Percentiles rank a stretch among this genome's conserved stretches.
These are phyloP conservation scores for Venturia asperata DNA, from an alignment of 2,329 filamentous ascomycete genomes.

Conservation along the genomic window DNA sequence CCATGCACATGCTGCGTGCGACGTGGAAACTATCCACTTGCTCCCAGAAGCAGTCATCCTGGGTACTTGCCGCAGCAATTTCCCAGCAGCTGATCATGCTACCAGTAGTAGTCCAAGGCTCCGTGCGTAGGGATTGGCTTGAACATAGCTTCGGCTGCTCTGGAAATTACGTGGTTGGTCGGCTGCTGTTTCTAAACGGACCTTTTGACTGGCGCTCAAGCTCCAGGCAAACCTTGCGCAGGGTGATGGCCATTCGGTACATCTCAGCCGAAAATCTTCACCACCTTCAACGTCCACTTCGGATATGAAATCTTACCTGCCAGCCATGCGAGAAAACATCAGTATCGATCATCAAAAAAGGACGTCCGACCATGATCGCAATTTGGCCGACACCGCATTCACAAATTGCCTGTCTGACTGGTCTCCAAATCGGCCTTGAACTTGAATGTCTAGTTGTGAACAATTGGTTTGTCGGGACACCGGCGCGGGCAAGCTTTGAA, in stretches of 20 bases:
- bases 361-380: too few species aligned
- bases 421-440: neutral
- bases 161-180: neutral
- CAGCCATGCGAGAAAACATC: too few species aligned
- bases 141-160: neutral
- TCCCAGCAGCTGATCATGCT: neutral
- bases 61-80: neutral
- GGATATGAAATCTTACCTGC: too few species aligned
- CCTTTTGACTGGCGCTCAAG: neutral
- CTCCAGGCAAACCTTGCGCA: neutral
- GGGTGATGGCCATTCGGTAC: neutral
- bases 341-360: too few species aligned
- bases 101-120: neutral
- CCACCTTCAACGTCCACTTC: too few species aligned
- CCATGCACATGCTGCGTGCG: neutral
- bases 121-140: slow-evolving; percentile 4
- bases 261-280: too few species aligned
- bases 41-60: neutral
- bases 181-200: neutral
- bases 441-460: neutral
- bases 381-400: too few species aligned
- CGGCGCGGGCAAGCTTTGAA: neutral
- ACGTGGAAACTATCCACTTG: neutral
- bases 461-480: neutral
- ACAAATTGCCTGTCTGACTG: too few species aligned